These are phyloP conservation scores for Aspergillus biplanus DNA, from an alignment of 495 filamentous ascomycete genomes.

Conservation along the genomic window DNA sequence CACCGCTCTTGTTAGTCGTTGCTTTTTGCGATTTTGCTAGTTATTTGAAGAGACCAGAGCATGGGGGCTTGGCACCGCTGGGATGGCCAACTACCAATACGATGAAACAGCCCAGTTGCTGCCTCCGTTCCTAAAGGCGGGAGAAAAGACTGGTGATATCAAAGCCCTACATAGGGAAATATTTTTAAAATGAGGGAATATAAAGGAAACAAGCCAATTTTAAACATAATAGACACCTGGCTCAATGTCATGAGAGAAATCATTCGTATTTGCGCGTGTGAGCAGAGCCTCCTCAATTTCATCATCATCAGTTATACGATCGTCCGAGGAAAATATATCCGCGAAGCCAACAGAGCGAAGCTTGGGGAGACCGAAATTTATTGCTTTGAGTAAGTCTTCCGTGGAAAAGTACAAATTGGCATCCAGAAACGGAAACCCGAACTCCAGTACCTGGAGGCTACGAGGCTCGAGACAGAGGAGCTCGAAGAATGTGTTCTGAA, in stretches of 20 bases:
- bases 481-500: constrained; percentile 36
- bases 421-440: constrained; percentile 26
- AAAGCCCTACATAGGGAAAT: not conserved
- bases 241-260: not conserved
- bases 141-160: too few species aligned
- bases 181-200: not conserved
- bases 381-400: constrained; percentile 22
- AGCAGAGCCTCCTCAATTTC: constrained; percentile 31
- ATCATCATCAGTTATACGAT: constrained; percentile 28
- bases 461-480: constrained; percentile 25
- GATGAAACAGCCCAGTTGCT: too few species aligned
- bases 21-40: not conserved
- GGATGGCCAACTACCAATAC: too few species aligned
- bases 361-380: constrained; percentile 29
- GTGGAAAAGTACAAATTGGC: constrained; percentile 26
- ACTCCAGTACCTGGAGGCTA: constrained; percentile 31
- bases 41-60: too few species aligned
- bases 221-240: constrained; percentile 29
- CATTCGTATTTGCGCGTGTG: constrained; percentile 15
- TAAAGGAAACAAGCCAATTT: not conserved
- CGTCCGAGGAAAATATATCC: constrained; percentile 23
- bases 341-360: constrained; percentile 30
- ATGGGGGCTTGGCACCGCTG: too few species aligned
- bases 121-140: too few species aligned
- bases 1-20: not conserved